Evolutionary conservation across 176 grass and related monocot genomes (phyloP).

Genomic region (Raddia distichophylla): DNA sequence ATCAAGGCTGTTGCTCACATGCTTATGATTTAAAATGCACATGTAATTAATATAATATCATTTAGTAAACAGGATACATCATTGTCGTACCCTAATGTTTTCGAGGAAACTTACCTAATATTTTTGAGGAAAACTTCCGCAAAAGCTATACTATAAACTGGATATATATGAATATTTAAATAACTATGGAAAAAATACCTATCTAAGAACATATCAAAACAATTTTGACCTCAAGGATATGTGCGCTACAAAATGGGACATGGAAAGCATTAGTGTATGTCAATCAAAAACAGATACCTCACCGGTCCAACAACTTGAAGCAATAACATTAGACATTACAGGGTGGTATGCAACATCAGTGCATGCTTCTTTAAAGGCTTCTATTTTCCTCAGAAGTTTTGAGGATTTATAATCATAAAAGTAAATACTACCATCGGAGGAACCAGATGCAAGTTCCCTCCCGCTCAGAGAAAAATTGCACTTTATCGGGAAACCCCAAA

Average conservation of each 20-base stretch:
- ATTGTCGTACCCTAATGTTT: too few species aligned
- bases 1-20: too few species aligned
- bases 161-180: too few species aligned
- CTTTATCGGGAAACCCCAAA: constrained; percentile 85
- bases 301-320: constrained; percentile 86
- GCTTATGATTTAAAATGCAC: too few species aligned
- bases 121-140: too few species aligned
- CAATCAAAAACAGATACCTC: constrained; percentile 77
- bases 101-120: too few species aligned
- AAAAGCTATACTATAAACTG: too few species aligned
- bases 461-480: constrained; percentile 72
- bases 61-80: too few species aligned
- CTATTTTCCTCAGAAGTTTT: constrained; percentile 54
- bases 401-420: constrained; percentile 70
- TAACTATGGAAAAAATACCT: too few species aligned
- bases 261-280: not conserved
- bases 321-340: constrained; percentile 63
- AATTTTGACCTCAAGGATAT: not conserved
- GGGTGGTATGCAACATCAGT: constrained; percentile 75
- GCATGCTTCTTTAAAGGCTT: constrained; percentile 75
- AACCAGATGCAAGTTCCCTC: constrained; percentile 73
- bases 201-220: too few species aligned
- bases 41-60: too few species aligned
- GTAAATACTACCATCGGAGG: constrained; percentile 80
- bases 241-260: not conserved